These are phyloP conservation scores for Euphrasia confusa DNA, from an alignment of 257 asterid species.

Conservation along the genomic window DNA sequence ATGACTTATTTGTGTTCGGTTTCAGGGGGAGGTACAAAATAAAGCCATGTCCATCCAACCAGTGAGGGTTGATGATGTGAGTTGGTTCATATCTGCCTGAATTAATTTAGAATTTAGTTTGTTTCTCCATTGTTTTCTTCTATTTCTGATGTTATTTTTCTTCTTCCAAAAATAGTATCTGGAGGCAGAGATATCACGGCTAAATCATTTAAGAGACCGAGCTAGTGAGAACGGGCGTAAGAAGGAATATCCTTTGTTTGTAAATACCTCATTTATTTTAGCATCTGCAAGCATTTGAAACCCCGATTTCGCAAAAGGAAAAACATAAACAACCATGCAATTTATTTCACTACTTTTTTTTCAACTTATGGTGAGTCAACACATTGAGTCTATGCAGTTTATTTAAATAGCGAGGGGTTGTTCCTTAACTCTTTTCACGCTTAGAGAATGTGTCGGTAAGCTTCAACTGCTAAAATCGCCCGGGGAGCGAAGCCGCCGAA, in stretches of 20 bases:
- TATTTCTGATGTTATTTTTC: conserved; percentile 18
- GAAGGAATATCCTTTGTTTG: conserved; percentile 58
- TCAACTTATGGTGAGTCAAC: too few species aligned
- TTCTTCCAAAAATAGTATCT: conserved; percentile 38
- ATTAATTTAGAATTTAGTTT: neutral
- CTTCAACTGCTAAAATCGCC: conserved; percentile 66
- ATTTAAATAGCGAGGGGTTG: too few species aligned
- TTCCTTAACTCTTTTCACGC: conserved; percentile 70
- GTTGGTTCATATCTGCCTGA: conserved; percentile 26
- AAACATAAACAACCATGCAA: neutral
- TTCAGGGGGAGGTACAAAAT: conserved; percentile 75
- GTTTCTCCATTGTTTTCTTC: conserved; percentile 2
- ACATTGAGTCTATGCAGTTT: too few species aligned
- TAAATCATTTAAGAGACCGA: conserved; percentile 57
- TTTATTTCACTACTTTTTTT: too few species aligned
- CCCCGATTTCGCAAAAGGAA: too few species aligned
- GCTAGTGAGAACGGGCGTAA: conserved; percentile 59
- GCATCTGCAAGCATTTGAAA: conserved; percentile 4
- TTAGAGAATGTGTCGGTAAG: conserved; percentile 56
- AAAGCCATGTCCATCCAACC: conserved; percentile 69
- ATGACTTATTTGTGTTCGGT: conserved; percentile 25
- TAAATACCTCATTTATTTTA: conserved; percentile 8
- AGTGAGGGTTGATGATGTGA: conserved; percentile 59
- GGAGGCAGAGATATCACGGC: conserved; percentile 45
- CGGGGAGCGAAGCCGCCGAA: conserved; percentile 64